Evolutionary conservation across 169 alveolate genomes (phyloP).

Genomic region (Plasmodium vinckei): DNA sequence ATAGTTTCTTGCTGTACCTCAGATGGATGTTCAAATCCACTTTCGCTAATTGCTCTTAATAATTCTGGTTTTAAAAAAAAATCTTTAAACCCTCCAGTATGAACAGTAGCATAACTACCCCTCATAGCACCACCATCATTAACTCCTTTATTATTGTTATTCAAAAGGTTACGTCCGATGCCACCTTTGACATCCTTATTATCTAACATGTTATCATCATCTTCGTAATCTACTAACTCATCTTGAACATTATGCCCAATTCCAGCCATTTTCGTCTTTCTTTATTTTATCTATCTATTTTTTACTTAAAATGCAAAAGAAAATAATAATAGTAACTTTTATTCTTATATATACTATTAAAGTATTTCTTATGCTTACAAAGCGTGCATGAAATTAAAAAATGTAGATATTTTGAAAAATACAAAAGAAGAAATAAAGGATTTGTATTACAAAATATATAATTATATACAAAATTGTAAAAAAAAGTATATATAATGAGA

Average conservation of each 20-base stretch:
- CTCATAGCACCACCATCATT: slow-evolving; percentile 86
- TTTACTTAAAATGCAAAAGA: neutral
- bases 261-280: slow-evolving; percentile 55
- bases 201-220: slow-evolving; percentile 81
- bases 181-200: slow-evolving; percentile 75
- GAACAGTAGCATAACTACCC: slow-evolving; percentile 92
- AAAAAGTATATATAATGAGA: no score
- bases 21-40: slow-evolving; percentile 99
- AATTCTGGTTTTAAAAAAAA: slow-evolving; percentile 97
- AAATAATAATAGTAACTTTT: no score
- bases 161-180: slow-evolving; percentile 73
- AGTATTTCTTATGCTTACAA: no score
- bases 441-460: no score
- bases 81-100: slow-evolving; percentile 96
- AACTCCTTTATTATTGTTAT: slow-evolving; percentile 76
- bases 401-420: no score
- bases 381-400: no score
- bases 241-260: slow-evolving; percentile 81
- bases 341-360: no score
- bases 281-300: slow-evolving; percentile 2
- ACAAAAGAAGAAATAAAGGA: no score
- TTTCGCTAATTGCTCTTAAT: slow-evolving; percentile 96
- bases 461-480: no score
- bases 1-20: slow-evolving; percentile 99
- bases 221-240: slow-evolving; percentile 88